Conservation (phyloP, 2,329 filamentous ascomycete species). For the Epichloe glyceriae region DNA sequence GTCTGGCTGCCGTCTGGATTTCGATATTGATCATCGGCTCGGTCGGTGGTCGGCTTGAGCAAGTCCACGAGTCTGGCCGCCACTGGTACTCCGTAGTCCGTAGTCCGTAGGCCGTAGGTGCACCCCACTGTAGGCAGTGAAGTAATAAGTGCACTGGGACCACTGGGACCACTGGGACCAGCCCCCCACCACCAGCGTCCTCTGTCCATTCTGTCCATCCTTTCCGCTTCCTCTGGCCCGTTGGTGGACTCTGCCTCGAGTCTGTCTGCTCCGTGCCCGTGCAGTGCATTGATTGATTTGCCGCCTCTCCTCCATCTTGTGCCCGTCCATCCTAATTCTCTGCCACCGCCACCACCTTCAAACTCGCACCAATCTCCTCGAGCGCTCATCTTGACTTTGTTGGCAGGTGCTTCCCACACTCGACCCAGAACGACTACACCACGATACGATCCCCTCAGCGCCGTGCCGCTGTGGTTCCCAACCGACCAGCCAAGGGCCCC, state of each 20-base stretch:
- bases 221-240: neutral
- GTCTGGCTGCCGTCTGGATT: too few species aligned
- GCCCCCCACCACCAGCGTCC: too few species aligned
- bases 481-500: neutral
- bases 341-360: neutral
- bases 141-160: too few species aligned
- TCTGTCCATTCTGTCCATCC: neutral
- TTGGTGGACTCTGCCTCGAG: neutral
- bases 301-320: slow-evolving; percentile 2
- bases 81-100: too few species aligned
- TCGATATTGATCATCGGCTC: too few species aligned
- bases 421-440: neutral
- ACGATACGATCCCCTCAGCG: neutral
- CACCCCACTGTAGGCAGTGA: too few species aligned
- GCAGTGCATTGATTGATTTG: neutral
- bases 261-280: neutral
- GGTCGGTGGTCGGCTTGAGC: too few species aligned
- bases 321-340: neutral
- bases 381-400: neutral
- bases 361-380: neutral
- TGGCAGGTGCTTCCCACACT: neutral
- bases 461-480: neutral
- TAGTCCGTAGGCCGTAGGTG: too few species aligned
- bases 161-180: too few species aligned
- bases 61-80: too few species aligned